Evolutionary conservation across 2,329 filamentous ascomycete genomes (phyloP).

Genomic region (Neoscytalidium dimidiatum): DNA sequence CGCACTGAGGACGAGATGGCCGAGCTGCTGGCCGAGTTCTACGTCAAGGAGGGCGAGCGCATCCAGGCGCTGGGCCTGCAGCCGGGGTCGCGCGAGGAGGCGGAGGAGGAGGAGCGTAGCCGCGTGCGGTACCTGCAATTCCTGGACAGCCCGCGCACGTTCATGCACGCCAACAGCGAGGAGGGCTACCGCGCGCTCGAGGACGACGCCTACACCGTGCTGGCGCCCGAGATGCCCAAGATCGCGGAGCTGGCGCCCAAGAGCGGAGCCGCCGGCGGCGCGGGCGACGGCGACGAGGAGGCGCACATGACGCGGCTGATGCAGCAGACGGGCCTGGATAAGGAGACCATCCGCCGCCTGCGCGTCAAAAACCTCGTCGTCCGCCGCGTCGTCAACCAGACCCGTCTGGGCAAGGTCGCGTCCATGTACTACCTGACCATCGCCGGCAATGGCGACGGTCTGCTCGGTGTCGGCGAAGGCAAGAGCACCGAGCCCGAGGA

Average conservation of each 20-base stretch:
- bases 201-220: slow-evolving; percentile 44
- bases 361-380: slow-evolving; percentile 71
- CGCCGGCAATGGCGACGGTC: slow-evolving; percentile 83
- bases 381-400: slow-evolving; percentile 85
- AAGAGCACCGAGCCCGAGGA: slow-evolving; percentile 76
- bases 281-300: slow-evolving; percentile 36
- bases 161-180: slow-evolving; percentile 52
- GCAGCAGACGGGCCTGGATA: slow-evolving; percentile 58
- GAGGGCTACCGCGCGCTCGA: slow-evolving; percentile 51
- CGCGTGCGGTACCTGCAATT: slow-evolving; percentile 41
- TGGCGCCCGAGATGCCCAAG: slow-evolving; percentile 56
- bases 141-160: slow-evolving; percentile 47
- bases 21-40: slow-evolving; percentile 7
- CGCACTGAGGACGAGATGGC: slow-evolving; percentile 19
- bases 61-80: slow-evolving; percentile 4
- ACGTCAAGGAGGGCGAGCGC: slow-evolving; percentile 6
- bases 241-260: slow-evolving; percentile 39
- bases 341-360: slow-evolving; percentile 53
- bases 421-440: slow-evolving; percentile 75
- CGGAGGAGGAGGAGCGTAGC: slow-evolving; percentile 48
- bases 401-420: slow-evolving; percentile 89
- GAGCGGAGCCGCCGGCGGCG: slow-evolving; percentile 30
- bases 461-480: slow-evolving; percentile 85
- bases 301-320: slow-evolving; percentile 54
- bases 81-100: slow-evolving; percentile 11